These are phyloP conservation scores for Salix suchowensis DNA, from an alignment of 345 rosid genomes.

Conservation along the genomic window DNA sequence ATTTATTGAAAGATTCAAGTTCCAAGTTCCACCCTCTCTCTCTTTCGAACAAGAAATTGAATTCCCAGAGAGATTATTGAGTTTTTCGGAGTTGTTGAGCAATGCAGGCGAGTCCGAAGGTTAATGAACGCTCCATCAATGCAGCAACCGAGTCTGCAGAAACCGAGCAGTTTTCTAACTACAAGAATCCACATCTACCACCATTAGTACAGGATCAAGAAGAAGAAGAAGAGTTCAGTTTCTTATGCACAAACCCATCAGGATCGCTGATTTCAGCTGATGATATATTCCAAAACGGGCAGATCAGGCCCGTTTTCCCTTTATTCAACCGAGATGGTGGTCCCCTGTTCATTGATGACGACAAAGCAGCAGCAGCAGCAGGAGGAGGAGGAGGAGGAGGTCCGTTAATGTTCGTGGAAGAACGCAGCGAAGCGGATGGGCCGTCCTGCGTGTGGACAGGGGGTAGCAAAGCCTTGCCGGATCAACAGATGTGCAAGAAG, in stretches of 20 bases:
- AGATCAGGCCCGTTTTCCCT: constrained; percentile 45
- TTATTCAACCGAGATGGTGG: constrained; percentile 27
- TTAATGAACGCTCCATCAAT: background rate
- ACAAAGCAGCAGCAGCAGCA: no score
- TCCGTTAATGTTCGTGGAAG: constrained; percentile 3
- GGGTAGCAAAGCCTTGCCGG: constrained; percentile 22
- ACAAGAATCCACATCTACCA: background rate
- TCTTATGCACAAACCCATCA: constrained; percentile 26
- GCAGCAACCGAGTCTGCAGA: no score
- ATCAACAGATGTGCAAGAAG: constrained; percentile 27
- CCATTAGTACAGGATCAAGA: constrained; percentile 2
- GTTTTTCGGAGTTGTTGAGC: background rate
- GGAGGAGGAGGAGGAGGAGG: no score
- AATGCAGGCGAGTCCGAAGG: constrained; percentile 7
- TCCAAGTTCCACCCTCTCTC: background rate
- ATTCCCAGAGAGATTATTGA: background rate
- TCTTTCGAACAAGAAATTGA: background rate
- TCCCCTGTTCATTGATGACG: constrained; percentile 14
- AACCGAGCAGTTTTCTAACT: no score
- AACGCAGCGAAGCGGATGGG: constrained; percentile 22
- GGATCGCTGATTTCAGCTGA: constrained; percentile 42
- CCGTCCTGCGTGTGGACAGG: constrained; percentile 43
- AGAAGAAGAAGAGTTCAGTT: constrained; percentile 40
- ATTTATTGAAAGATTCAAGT: no score
- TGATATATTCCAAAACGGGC: constrained; percentile 40